These are phyloP conservation scores for Dactylellina drechsleri DNA, from an alignment of 2,329 filamentous ascomycete genomes.

Conservation along the genomic window DNA sequence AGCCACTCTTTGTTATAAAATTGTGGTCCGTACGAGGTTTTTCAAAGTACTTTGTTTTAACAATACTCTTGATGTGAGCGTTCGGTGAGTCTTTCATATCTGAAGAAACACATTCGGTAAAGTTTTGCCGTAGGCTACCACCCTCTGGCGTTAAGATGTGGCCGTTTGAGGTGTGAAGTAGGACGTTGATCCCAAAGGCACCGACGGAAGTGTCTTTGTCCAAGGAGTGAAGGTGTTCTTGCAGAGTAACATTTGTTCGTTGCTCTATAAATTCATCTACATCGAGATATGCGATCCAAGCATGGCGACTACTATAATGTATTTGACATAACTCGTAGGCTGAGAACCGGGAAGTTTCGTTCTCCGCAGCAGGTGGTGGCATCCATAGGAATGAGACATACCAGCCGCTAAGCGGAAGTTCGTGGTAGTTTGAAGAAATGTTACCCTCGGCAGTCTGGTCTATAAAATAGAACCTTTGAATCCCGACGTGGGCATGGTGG, in stretches of 20 bases:
- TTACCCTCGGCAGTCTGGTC: constrained; percentile 45
- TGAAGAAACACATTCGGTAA: constrained; percentile 59
- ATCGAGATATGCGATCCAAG: constrained; percentile 61
- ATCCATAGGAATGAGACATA: constrained; percentile 46
- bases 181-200: constrained; percentile 60
- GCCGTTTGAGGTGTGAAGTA: constrained; percentile 59
- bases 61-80: constrained; percentile 60
- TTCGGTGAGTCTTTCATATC: constrained; percentile 57
- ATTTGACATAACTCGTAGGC: constrained; percentile 57
- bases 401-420: constrained; percentile 41
- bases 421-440: constrained; percentile 36
- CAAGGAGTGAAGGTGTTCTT: constrained; percentile 57
- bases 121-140: constrained; percentile 57
- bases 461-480: constrained; percentile 48
- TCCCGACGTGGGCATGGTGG: constrained; percentile 41
- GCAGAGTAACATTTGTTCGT: constrained; percentile 57
- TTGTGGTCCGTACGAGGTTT: constrained; percentile 49
- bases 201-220: constrained; percentile 57
- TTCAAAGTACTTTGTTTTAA: constrained; percentile 58
- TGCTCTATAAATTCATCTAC: constrained; percentile 60
- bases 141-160: constrained; percentile 56
- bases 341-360: constrained; percentile 42
- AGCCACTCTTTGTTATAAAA: constrained; percentile 42
- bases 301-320: constrained; percentile 58
- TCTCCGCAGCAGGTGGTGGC: constrained; percentile 22